Conservation (phyloP, 192 early-diverging fungal species). For the Diversispora eburnea region DNA sequence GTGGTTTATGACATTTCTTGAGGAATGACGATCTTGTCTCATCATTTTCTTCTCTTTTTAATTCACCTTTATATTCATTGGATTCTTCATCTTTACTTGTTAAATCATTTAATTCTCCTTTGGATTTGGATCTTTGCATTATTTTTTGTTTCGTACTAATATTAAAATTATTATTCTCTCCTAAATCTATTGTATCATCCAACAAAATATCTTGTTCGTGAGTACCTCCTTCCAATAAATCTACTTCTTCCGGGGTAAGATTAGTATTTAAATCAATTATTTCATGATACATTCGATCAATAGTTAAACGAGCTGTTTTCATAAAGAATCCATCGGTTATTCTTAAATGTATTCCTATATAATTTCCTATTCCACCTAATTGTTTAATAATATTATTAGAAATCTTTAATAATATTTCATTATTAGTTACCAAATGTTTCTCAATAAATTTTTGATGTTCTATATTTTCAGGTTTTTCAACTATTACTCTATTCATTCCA, state of each 20-base stretch:
- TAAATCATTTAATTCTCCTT: not conserved
- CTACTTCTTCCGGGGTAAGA: constrained; percentile 34
- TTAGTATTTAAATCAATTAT: constrained; percentile 34
- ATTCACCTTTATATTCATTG: too few relatives aligned
- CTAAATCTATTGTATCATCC: constrained; percentile 23
- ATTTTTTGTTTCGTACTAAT: not conserved
- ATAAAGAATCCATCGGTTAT: constrained; percentile 56
- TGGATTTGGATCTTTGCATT: not conserved
- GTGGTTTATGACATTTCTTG: not conserved
- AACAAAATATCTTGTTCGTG: constrained; percentile 39
- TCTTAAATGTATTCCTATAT: constrained; percentile 54
- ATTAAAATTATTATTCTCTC: not conserved
- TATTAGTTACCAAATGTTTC: constrained; percentile 44
- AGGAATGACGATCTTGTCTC: too few relatives aligned
- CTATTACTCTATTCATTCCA: constrained; percentile 46
- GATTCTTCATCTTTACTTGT: too few relatives aligned
- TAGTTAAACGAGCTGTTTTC: constrained; percentile 39
- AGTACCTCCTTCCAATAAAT: constrained; percentile 21
- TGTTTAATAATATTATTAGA: constrained; percentile 41
- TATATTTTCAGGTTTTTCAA: constrained; percentile 41
- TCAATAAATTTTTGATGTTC: constrained; percentile 38
- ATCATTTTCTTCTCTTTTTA: too few relatives aligned
- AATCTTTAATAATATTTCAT: constrained; percentile 39
- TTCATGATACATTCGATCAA: constrained; percentile 50
- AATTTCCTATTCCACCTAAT: constrained; percentile 46